Conservation (phyloP, 495 filamentous ascomycete genomes). For the Trypethelium eluteriae region DNA sequence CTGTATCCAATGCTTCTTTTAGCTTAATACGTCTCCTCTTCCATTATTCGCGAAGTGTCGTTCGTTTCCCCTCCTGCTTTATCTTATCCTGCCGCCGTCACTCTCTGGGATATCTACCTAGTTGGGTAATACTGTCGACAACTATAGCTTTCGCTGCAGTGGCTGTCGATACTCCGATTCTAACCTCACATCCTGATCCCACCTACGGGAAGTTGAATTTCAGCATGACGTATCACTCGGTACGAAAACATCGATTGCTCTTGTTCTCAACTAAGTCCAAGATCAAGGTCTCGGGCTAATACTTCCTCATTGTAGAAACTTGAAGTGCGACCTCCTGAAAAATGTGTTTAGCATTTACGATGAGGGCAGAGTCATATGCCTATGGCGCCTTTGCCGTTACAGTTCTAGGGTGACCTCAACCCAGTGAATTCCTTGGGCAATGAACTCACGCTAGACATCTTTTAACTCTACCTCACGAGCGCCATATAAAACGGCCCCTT, state of each 20-base stretch:
- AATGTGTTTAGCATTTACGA: conserved; percentile 23
- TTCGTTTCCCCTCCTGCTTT: background rate
- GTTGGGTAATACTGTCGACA: background rate
- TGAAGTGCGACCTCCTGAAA: conserved; percentile 29
- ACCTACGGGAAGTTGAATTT: background rate
- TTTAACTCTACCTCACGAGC: background rate
- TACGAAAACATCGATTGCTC: background rate
- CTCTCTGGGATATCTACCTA: background rate
- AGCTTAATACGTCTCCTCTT: background rate
- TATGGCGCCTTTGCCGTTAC: conserved; percentile 26
- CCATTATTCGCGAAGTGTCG: background rate
- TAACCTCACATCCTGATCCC: background rate
- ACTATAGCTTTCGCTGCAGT: background rate
- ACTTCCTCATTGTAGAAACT: conserved; percentile 19
- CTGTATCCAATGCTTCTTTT: background rate
- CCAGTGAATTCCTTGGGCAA: background rate
- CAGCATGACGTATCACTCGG: conserved; percentile 8
- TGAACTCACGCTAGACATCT: background rate
- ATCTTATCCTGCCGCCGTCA: background rate
- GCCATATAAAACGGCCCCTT: conserved; percentile 22
- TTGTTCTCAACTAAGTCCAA: background rate
- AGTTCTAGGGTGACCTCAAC: conserved; percentile 19
- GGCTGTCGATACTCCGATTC: background rate
- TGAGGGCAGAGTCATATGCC: conserved; percentile 30
- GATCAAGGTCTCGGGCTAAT: background rate